Conservation (phyloP, 768 basidiomycete genomes). For the Clitopilus passeckerianus region DNA sequence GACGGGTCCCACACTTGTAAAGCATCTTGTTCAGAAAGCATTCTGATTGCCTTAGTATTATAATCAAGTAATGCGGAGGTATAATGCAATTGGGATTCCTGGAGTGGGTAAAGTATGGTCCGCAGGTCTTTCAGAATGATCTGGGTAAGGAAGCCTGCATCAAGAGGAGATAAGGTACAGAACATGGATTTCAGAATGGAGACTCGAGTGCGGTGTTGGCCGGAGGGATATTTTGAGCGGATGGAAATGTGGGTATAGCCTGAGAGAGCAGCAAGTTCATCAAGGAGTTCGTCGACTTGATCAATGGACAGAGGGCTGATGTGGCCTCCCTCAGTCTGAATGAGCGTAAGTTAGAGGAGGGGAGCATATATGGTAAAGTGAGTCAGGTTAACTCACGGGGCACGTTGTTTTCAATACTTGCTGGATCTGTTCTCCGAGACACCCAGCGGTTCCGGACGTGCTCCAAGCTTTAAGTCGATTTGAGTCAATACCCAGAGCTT, state of each 20-base stretch:
- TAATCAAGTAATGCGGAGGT: constrained; percentile 46
- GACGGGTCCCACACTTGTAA: constrained; percentile 72
- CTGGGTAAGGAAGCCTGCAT: constrained; percentile 72
- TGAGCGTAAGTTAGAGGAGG: background rate
- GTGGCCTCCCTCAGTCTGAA: constrained; percentile 23
- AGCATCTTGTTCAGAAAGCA: constrained; percentile 57
- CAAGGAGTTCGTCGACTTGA: constrained; percentile 63
- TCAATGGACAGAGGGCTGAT: constrained; percentile 33
- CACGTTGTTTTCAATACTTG: constrained; percentile 34
- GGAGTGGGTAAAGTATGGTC: constrained; percentile 71
- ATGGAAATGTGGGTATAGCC: constrained; percentile 52
- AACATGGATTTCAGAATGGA: constrained; percentile 54
- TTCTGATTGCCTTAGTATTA: constrained; percentile 50
- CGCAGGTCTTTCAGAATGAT: constrained; percentile 86
- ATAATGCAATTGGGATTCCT: constrained; percentile 33
- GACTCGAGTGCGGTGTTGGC: constrained; percentile 22
- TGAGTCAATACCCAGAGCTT: constrained; percentile 36
- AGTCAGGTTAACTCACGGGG: constrained; percentile 22
- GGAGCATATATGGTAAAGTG: background rate
- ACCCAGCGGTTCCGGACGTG: constrained; percentile 45
- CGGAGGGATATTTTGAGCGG: constrained; percentile 22
- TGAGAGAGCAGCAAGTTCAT: constrained; percentile 69
- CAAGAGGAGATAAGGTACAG: constrained; percentile 50
- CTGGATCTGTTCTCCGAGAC: constrained; percentile 65
- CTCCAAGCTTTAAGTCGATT: constrained; percentile 32